A percentile compares a stretch with the other conserved stretches of the same genome.
Conservation (phyloP, 2,329 filamentous ascomycete genomes). For the Dothiorella sarmentorum region DNA sequence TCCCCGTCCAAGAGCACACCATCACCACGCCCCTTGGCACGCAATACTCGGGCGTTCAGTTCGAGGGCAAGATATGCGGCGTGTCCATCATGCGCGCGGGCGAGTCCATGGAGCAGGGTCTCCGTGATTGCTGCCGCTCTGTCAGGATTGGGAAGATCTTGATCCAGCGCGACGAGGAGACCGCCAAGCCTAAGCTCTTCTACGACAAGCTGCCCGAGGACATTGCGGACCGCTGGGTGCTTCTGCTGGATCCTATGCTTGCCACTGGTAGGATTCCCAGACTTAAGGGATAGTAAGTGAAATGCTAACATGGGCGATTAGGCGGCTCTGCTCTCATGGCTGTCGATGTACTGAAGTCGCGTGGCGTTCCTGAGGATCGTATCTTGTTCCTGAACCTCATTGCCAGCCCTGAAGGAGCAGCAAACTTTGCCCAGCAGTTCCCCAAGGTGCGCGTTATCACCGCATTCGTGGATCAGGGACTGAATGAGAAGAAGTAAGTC, state of each 20-base stretch:
- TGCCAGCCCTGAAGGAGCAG: slow-evolving; percentile 89
- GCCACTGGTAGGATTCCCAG: slow-evolving; percentile 69
- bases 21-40: slow-evolving; percentile 89
- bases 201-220: slow-evolving; percentile 97
- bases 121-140: slow-evolving; percentile 95
- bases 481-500: slow-evolving; percentile 93
- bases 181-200: slow-evolving; percentile 84
- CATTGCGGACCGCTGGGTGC: slow-evolving; percentile 87
- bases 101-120: slow-evolving; percentile 96
- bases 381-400: slow-evolving; percentile 97
- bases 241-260: slow-evolving; percentile 98
- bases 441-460: slow-evolving; percentile 89
- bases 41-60: slow-evolving; percentile 85
- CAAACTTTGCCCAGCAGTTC: slow-evolving; percentile 83
- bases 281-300: not conserved
- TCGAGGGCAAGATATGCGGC: slow-evolving; percentile 97
- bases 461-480: slow-evolving; percentile 91
- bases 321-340: slow-evolving; percentile 96
- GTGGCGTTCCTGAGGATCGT: slow-evolving; percentile 89
- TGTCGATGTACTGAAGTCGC: slow-evolving; percentile 83
- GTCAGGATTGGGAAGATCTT: slow-evolving; percentile 98
- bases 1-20: slow-evolving; percentile 83
- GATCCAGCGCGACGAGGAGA: slow-evolving; percentile 97
- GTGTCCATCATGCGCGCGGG: slow-evolving; percentile 98
- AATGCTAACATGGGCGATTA: slow-evolving; percentile 35